Evolutionary conservation across 2,329 filamentous ascomycete genomes (phyloP), one percentile per base, ranked within the genome.

Genomic region (Scopulariopsis brevicaulis): DNA sequence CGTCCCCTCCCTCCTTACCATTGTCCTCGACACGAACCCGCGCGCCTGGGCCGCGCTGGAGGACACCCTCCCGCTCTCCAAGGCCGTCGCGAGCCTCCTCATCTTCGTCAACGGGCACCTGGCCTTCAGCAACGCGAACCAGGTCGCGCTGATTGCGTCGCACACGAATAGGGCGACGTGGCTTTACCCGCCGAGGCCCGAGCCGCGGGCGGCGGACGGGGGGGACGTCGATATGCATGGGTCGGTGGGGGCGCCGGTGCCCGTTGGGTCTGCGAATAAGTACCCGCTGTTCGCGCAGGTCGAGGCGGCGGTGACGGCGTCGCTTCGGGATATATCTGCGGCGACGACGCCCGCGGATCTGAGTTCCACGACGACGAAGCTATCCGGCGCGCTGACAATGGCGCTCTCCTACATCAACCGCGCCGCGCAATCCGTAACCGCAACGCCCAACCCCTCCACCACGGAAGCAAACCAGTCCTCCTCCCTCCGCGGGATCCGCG

Each of bases 31-130:
- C 75, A 96, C 93, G 28, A 99, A 99, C 70, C 94, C 94, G 2
- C 88, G 92, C 65, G 92, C 94, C 65, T 96, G 94, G 94, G 85
- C 89, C 7, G 79, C 89, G 60, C 82, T 97, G 52, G 78, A 85
- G 60, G 74, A 83, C 59, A 82, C 82, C 35, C 84, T 97, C 8
- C 84, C 93, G 32, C 82, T 99, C 60, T 89, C 89, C 55, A 86
- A 87, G 66, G 90, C 90, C 61, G 78, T 99, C 60, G 90, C 93
- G 61, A 84, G 93, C 73, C 82, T 97, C 62, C 86, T 97, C 66
- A 87, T 99, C 75, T 97, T 96, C 74, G 86, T 96, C 74, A 97
- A 99, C 71, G 90, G 93, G 58, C 95, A 99, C 69, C 81, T 99
- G 35, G 91, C 94, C 63, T 92, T 93, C 69, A 95, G 92, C 72